phyloP scores from a whole-genome alignment of 495 filamentous ascomycete genomes.

The Xylaria curta region DNA sequence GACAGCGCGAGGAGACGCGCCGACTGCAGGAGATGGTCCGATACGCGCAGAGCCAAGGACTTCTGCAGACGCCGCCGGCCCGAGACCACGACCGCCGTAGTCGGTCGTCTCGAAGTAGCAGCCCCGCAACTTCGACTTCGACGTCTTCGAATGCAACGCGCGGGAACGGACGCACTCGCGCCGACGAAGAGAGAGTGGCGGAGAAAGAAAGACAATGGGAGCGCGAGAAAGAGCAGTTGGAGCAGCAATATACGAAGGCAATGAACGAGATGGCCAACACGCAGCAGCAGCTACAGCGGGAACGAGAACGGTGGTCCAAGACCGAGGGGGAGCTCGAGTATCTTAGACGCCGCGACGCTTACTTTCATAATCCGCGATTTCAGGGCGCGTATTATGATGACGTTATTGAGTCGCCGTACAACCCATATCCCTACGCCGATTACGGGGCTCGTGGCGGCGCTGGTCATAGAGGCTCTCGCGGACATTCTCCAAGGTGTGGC shows the following conservation, averaged over 20 bases:
- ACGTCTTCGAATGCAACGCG: background rate
- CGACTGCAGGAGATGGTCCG: slow-evolving; percentile 32
- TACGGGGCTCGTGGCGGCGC: background rate
- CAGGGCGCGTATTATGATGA: slow-evolving; percentile 16
- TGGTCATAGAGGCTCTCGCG: slow-evolving; percentile 4
- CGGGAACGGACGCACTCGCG: background rate
- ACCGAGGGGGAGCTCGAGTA: slow-evolving; percentile 13
- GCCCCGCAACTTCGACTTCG: slow-evolving; percentile 2
- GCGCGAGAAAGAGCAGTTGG: slow-evolving; percentile 6
- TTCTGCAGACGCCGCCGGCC: slow-evolving; percentile 30
- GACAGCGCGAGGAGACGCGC: slow-evolving; percentile 32
- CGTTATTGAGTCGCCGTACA: background rate
- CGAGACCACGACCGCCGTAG: background rate
- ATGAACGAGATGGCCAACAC: slow-evolving; percentile 4
- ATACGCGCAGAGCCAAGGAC: slow-evolving; percentile 34
- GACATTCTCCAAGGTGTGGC: background rate
- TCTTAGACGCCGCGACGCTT: background rate
- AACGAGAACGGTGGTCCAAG: background rate
- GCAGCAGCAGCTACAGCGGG: slow-evolving; percentile 17
- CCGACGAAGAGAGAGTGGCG: background rate
- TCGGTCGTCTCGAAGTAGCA: slow-evolving; percentile 26
- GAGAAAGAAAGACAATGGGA: slow-evolving; percentile 11
- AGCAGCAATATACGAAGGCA: slow-evolving; percentile 8
- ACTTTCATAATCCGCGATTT: background rate
- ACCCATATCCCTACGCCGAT: slow-evolving; percentile 8